Evolutionary conservation across 352 stramenopile genomes (phyloP).

Genomic region (Phytophthora hibernalis): DNA sequence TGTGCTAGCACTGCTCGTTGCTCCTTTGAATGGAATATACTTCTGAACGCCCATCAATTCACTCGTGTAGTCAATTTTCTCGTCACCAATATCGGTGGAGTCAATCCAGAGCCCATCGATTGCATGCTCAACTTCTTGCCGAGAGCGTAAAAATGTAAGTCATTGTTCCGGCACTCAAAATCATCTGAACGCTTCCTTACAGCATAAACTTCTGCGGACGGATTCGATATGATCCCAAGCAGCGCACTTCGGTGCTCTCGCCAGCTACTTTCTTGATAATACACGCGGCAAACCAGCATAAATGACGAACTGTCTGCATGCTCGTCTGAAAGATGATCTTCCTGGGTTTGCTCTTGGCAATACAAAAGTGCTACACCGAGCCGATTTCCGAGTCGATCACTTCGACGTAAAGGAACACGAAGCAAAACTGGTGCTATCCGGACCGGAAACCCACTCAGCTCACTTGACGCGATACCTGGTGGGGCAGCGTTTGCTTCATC

Average conservation of each 20-base stretch:
- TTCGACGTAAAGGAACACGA: conserved; percentile 13
- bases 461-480: conserved; percentile 10
- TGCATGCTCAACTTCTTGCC: conserved; percentile 26
- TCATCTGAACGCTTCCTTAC: conserved; percentile 28
- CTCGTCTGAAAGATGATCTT: not conserved
- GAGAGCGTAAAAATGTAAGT: conserved; percentile 19
- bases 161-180: conserved; percentile 31
- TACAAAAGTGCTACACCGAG: conserved; percentile 31
- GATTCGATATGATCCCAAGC: conserved; percentile 29
- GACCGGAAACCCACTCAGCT: conserved; percentile 38
- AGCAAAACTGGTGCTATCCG: conserved; percentile 37
- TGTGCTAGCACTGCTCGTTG: conserved; percentile 5
- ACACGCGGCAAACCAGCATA: conserved; percentile 27
- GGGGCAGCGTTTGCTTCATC: not conserved
- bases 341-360: conserved; percentile 34
- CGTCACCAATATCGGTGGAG: not conserved
- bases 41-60: conserved; percentile 48
- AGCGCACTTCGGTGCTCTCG: conserved; percentile 19
- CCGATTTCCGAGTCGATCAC: not conserved
- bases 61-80: not conserved
- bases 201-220: conserved; percentile 29
- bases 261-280: conserved; percentile 18
- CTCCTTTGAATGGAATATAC: conserved; percentile 56
- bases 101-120: conserved; percentile 28
- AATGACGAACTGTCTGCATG: conserved; percentile 6